Base-by-base conservation (phyloP, 306 rosid genomes). In the Glycyrrhiza uralensis region DNA sequence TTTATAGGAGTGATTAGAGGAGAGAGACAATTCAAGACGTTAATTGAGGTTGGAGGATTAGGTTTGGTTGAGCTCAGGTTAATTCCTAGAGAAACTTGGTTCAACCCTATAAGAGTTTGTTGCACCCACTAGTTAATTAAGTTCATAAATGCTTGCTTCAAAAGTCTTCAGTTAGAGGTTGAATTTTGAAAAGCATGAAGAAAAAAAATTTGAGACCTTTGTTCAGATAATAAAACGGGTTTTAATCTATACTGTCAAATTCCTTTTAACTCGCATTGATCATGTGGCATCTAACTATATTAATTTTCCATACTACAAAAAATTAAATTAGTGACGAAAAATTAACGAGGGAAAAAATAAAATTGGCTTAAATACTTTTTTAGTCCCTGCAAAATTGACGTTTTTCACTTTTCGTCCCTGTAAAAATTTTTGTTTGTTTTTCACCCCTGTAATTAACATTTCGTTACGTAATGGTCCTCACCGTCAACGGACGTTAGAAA, bases 111-210 rank as follows among this genome's bases (percentile, higher is more conserved):
- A 32, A 49, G 24, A 87, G 97, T 91, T n/a, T 84, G 99, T 91
- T 95, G 81, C 93, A 91, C 96, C 99, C 85, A 90, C 96, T 89
- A 68, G 79, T 60, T 84, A 68, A 71, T 75, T 73, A 46, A 49
- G 63, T 82, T 76, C 72, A 32, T 54, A 0, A 13, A 79, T 80
- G 81, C 94, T 89, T 93, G 75, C 57, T 81, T 79, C 55, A 5
- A 32, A 87, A 85, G 97, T 69, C 87, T 76, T 52, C 83, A 18
- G 13, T 75, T 52, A 14, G 8, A 57, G 29, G 52, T 84, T 76
- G 67, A 74, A 70, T 46, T 76, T 74, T 60, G 12, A 9, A 6
- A 41, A 45, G 50, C 61, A 78, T 38, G n/a, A 52, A 38, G 24
- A 61, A 65, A 32, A 7, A 54, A 15, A 13, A 38, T 62, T 76